Evolutionary conservation across 768 basidiomycete species (phyloP), one percentile per base, ranked within the genome.

Genomic region (Lentinula lateritia): DNA sequence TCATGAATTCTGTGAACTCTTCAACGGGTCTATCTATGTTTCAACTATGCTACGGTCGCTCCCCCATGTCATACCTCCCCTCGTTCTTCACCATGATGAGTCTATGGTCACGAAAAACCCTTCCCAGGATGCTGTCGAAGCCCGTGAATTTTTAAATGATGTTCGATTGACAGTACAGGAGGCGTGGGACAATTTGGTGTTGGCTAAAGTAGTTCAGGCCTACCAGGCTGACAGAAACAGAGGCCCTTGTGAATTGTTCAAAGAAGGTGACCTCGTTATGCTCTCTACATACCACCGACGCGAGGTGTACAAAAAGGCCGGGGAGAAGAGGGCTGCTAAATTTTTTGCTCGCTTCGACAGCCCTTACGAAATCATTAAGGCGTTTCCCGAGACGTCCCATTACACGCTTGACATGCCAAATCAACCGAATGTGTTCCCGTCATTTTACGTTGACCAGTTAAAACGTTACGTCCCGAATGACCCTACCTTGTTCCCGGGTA

Each of bases 311-410:
- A 71, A 69, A 38, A 18, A 66, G 1, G 58, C 63, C n/a, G 74
- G 72, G 0, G 65, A 70, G 2, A 67, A 70, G 4, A 64, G 70
- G 0, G 75, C 75, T 0, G 76, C 75, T 0, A 82, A 82, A 55
- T 79, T 80, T 58, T 75, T 82, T 69, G 74, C 76, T 0, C 60
- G 71, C 0, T 77, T 61, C 16, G 74, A 80, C 57, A 69, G 75
- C 0, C 71, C 70, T 0, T 72, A 72, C 52, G 28, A 9, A 2
- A 42, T 78, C 16, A 38, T 45, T 0, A 50, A 62, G 0, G 68
- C 71, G 1, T 56, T 64, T 12, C 64, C 60, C 0, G 39, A 53
- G 9, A 52, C 53, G 0, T 63, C 56, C 12, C 50, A 55, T 0
- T 69, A 69, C 23, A 65, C 63, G 0, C 59, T 67, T 0, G 62